These are phyloP conservation scores for Colletotrichum graminicola DNA, from an alignment of 2,329 filamentous ascomycete genomes.

Conservation along the genomic window DNA sequence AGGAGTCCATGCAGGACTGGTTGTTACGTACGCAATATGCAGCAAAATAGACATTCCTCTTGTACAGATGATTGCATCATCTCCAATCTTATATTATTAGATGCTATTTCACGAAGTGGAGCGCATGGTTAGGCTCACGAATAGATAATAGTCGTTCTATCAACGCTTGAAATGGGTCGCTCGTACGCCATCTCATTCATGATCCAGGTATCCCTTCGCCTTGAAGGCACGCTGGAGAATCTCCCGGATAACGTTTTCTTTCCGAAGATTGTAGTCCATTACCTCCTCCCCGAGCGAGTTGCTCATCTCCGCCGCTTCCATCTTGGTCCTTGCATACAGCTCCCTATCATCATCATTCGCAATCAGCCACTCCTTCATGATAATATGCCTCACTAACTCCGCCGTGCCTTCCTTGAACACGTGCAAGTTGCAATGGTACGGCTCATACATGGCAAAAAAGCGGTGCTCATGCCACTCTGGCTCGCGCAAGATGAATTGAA, in stretches of 20 bases:
- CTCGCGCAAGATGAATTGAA: slow-evolving; percentile 61
- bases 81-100: not conserved
- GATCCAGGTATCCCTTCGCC: slow-evolving; percentile 45
- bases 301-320: slow-evolving; percentile 50
- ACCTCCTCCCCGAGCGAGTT: slow-evolving; percentile 50
- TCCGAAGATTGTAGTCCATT: slow-evolving; percentile 56
- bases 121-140: not conserved
- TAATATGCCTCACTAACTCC: slow-evolving; percentile 57
- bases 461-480: slow-evolving; percentile 62
- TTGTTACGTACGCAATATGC: too few species aligned
- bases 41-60: not conserved
- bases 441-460: slow-evolving; percentile 55
- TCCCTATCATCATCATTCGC: slow-evolving; percentile 53
- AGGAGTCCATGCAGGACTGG: not conserved
- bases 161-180: not conserved
- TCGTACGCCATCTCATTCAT: not conserved
- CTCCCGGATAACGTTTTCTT: slow-evolving; percentile 55
- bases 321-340: slow-evolving; percentile 56
- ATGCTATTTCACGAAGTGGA: not conserved
- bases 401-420: slow-evolving; percentile 59
- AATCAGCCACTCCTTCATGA: slow-evolving; percentile 61
- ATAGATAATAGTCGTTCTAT: not conserved
- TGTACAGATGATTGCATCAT: not conserved
- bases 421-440: slow-evolving; percentile 59
- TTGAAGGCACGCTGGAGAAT: slow-evolving; percentile 52